These are phyloP conservation scores for Nitzschia sp. DNA, from an alignment of 108 stramenopile genomes.

Conservation along the genomic window DNA sequence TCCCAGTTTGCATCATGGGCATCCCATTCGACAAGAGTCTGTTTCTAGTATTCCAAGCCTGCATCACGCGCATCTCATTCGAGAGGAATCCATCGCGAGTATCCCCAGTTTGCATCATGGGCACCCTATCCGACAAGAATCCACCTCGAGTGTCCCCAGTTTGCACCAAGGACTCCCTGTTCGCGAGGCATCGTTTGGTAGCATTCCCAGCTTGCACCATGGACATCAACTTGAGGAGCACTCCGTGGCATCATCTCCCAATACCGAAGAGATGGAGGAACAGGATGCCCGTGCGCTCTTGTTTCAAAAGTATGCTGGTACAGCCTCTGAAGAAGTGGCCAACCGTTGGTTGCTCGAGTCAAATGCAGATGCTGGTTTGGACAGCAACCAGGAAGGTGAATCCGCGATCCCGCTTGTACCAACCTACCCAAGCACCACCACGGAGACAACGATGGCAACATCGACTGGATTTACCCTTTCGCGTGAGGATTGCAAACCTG, in stretches of 20 bases:
- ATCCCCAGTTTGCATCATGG: slow-evolving; percentile 40
- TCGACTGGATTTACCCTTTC: not conserved
- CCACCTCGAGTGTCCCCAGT: slow-evolving; percentile 30
- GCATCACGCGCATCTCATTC: slow-evolving; percentile 32
- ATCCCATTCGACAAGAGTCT: slow-evolving; percentile 38
- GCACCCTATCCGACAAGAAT: slow-evolving; percentile 32
- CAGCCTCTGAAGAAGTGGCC: not conserved
- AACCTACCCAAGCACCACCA: slow-evolving; percentile 3
- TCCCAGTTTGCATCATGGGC: slow-evolving; percentile 35
- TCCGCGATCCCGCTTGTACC: not conserved
- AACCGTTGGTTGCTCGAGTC: slow-evolving; percentile 5
- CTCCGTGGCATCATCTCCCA: slow-evolving; percentile 3
- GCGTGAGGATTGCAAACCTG: slow-evolving; percentile 12
- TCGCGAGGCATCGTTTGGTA: slow-evolving; percentile 17
- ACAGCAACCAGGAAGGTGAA: not conserved
- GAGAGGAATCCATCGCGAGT: slow-evolving; percentile 30
- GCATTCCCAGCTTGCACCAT: slow-evolving; percentile 28
- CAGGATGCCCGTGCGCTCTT: not conserved
- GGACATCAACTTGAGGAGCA: slow-evolving; percentile 3
- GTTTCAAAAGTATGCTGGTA: not conserved
- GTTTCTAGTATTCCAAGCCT: slow-evolving; percentile 39
- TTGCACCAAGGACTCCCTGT: slow-evolving; percentile 34
- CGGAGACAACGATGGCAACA: not conserved
- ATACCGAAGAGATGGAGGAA: slow-evolving; percentile 6
- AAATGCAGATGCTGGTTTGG: too few relatives aligned